These are phyloP conservation scores for Saccharomyces paradoxus DNA, from an alignment of 805 yeast genomes.

Conservation along the genomic window DNA sequence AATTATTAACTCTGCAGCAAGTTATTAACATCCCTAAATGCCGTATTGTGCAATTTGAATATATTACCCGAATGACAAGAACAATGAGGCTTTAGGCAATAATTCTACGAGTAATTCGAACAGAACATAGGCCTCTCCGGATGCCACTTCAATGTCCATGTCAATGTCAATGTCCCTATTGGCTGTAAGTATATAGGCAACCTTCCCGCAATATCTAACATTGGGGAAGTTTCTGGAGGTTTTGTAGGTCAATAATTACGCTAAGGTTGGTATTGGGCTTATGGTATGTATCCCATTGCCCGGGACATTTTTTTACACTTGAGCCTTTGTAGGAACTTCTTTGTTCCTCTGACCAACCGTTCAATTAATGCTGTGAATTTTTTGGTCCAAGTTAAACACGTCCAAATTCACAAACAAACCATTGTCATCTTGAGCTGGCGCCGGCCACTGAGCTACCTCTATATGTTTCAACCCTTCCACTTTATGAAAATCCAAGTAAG, in stretches of 20 bases:
- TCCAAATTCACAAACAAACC: background rate
- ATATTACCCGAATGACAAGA: background rate
- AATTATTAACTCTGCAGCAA: background rate
- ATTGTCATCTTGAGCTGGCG: background rate
- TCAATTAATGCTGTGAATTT: background rate
- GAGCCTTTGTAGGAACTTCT: slow-evolving; percentile 2
- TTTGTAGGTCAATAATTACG: background rate
- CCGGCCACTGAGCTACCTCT: background rate
- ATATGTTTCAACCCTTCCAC: background rate
- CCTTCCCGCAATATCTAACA: background rate
- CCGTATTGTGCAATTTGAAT: background rate
- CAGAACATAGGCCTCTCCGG: background rate
- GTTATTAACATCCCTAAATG: background rate
- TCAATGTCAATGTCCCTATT: background rate
- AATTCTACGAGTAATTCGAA: background rate
- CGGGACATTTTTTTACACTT: slow-evolving; percentile 6
- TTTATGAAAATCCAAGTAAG: background rate
- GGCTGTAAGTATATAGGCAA: background rate
- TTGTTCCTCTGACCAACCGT: background rate
- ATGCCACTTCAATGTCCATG: background rate
- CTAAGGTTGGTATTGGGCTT: slow-evolving; percentile 3
- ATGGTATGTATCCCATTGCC: slow-evolving; percentile 5
- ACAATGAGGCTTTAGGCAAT: background rate
- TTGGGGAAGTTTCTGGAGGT: background rate
- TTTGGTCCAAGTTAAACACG: background rate